Conservation (phyloP, 2,329 filamentous ascomycete species). For the Colletotrichum kahawae region DNA sequence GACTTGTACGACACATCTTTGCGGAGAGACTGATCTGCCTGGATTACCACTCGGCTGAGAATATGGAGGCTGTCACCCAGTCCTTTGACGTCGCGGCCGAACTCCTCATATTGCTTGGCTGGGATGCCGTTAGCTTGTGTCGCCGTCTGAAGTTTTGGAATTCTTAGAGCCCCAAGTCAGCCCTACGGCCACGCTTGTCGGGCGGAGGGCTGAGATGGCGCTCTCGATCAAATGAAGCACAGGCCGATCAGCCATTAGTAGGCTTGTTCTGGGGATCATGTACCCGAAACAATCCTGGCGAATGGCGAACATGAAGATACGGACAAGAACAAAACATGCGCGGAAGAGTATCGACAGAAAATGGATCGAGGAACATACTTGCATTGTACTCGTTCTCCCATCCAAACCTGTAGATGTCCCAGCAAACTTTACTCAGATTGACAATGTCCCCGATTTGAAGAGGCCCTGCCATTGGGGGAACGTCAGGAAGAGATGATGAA, state of each 20-base stretch:
- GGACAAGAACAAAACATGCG: not conserved
- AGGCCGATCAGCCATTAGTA: not conserved
- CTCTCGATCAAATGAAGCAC: not conserved
- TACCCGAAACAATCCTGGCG: not conserved
- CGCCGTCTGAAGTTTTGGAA: not conserved
- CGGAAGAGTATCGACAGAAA: not conserved
- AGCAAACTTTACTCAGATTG: slow-evolving; percentile 34
- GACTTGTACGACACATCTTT: slow-evolving; percentile 24
- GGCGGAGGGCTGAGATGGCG: not conserved
- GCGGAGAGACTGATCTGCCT: slow-evolving; percentile 31
- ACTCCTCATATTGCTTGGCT: slow-evolving; percentile 37
- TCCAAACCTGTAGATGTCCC: slow-evolving; percentile 36
- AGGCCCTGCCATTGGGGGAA: slow-evolving; percentile 12
- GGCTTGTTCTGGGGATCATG: not conserved
- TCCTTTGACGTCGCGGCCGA: slow-evolving; percentile 33
- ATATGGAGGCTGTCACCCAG: slow-evolving; percentile 35
- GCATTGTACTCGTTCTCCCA: slow-evolving; percentile 37
- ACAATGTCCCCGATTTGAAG: slow-evolving; percentile 35
- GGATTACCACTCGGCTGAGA: slow-evolving; percentile 31
- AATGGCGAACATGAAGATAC: not conserved
- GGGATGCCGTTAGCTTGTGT: not conserved
- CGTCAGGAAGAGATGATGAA: not conserved
- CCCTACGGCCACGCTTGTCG: not conserved
- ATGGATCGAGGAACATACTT: slow-evolving; percentile 24
- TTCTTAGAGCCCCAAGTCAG: not conserved